Conservation (phyloP, 2,329 filamentous ascomycete genomes). For the Blastomyces parvus region DNA sequence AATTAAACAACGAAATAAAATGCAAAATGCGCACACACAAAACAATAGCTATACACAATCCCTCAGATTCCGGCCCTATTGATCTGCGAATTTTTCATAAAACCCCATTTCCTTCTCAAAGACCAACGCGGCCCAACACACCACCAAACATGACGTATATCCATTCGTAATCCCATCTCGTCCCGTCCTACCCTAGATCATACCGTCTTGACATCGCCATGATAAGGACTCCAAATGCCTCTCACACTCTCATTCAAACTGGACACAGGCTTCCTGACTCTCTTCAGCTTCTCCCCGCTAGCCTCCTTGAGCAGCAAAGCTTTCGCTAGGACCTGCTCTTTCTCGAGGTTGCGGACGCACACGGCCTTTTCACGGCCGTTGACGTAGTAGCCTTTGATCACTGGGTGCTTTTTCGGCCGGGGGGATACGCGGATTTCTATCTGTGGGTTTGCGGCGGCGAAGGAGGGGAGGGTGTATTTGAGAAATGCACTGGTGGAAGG, state of each 20-base stretch:
- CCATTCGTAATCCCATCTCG: not conserved
- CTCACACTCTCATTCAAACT: conserved; percentile 56
- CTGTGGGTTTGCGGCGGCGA: conserved; percentile 72
- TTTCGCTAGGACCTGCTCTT: conserved; percentile 72
- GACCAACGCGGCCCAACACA: not conserved
- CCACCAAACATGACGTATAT: not conserved
- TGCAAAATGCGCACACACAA: not conserved
- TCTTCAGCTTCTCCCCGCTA: conserved; percentile 42
- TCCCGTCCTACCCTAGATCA: conserved; percentile 23
- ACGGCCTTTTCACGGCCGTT: conserved; percentile 79
- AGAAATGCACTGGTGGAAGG: conserved; percentile 60
- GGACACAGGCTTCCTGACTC: conserved; percentile 49
- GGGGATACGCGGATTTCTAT: conserved; percentile 90
- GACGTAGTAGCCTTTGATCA: conserved; percentile 84
- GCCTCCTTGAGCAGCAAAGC: conserved; percentile 42
- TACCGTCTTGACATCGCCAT: conserved; percentile 45
- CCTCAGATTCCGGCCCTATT: not conserved
- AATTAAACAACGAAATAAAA: conserved; percentile 5
- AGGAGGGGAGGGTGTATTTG: conserved; percentile 61
- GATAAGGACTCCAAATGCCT: conserved; percentile 56
- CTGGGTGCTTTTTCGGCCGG: conserved; percentile 78
- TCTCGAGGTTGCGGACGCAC: conserved; percentile 78
- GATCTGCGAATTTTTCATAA: not conserved
- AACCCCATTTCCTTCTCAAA: not conserved
- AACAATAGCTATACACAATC: not conserved